Percentiles rank a stretch among this genome's conserved stretches.
phyloP scores from a whole-genome alignment of 1,284 basidiomycete genomes.

The Cryptococcus wingfieldii region DNA sequence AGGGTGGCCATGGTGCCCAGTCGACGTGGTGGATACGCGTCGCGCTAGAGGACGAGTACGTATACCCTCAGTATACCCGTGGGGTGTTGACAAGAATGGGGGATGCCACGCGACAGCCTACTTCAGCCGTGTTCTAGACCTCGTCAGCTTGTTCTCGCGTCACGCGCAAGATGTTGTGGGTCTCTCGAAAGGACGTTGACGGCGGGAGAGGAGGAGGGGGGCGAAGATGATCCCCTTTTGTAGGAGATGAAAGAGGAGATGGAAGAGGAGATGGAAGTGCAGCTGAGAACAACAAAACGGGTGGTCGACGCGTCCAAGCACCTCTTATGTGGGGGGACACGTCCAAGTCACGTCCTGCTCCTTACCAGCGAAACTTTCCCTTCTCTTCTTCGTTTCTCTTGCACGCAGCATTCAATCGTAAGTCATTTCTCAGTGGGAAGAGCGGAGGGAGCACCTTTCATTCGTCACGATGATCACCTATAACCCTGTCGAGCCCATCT shows the following conservation, averaged over 20 bases:
- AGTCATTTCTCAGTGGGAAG: neutral
- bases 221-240: too few relatives aligned
- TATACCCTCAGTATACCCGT: too few relatives aligned
- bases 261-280: too few relatives aligned
- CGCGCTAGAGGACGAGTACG: neutral
- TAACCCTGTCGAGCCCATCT: conserved; percentile 1
- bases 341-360: neutral
- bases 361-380: neutral
- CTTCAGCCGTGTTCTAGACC: neutral
- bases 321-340: neutral
- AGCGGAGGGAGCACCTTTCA: neutral
- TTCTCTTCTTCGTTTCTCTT: neutral
- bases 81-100: neutral
- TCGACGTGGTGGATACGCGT: neutral
- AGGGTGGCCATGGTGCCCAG: neutral
- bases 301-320: neutral
- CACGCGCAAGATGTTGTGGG: neutral
- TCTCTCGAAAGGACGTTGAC: neutral
- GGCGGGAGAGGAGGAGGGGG: too few relatives aligned
- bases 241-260: too few relatives aligned
- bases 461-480: neutral
- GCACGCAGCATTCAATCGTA: neutral
- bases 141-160: neutral
- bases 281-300: neutral
- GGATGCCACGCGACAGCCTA: neutral